phyloP scores from a whole-genome alignment of 257 asterid genomes.

The Fraxinus cuspidata region DNA sequence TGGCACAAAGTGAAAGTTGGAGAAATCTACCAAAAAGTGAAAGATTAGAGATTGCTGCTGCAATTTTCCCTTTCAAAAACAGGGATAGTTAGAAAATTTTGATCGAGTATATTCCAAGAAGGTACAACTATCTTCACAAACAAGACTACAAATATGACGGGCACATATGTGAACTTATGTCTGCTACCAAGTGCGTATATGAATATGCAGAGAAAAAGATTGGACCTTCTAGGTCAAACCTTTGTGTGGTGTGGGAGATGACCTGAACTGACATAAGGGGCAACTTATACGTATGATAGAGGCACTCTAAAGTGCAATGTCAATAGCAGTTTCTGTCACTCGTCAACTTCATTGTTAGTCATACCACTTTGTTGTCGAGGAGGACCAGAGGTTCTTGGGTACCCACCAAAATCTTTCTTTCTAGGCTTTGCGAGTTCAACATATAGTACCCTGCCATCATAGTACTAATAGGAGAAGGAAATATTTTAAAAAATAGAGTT shows the following conservation, averaged over 20 bases:
- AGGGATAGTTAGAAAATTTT: too few species aligned
- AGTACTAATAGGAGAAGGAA: constrained; percentile 34
- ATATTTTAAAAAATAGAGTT: neutral
- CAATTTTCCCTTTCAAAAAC: too few species aligned
- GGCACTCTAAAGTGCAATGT: neutral
- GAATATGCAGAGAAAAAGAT: neutral
- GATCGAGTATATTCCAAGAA: neutral
- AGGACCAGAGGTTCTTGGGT: constrained; percentile 53
- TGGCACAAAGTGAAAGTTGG: too few species aligned
- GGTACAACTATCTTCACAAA: neutral
- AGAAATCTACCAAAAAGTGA: too few species aligned
- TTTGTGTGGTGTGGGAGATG: neutral
- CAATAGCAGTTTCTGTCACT: constrained; percentile 11
- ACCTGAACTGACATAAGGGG: neutral
- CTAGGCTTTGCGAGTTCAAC: constrained; percentile 61
- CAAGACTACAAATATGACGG: neutral
- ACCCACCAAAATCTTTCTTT: constrained; percentile 39
- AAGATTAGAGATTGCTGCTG: too few species aligned
- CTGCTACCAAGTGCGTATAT: neutral
- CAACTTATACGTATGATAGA: neutral
- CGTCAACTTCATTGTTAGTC: constrained; percentile 23
- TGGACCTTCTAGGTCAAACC: neutral
- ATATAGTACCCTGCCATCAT: constrained; percentile 47
- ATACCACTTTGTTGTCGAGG: constrained; percentile 37
- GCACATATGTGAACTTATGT: neutral